Conservation (phyloP, 257 asterid genomes). For the Perilla frutescens region DNA sequence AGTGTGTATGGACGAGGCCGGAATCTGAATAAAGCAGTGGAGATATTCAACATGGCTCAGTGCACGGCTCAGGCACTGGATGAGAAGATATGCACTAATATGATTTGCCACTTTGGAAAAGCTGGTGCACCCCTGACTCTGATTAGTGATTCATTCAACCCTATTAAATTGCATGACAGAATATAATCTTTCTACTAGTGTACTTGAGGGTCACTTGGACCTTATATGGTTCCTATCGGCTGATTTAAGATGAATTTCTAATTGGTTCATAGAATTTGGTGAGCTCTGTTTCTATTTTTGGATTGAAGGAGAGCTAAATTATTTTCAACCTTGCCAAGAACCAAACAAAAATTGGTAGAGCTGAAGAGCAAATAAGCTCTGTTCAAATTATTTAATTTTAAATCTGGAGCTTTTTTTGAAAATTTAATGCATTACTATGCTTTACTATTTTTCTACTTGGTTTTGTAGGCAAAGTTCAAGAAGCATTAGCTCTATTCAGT, state of each 20-base stretch:
- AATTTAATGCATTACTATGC: constrained; percentile 5
- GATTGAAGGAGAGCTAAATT: constrained; percentile 16
- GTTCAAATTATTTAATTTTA: not conserved
- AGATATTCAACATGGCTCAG: constrained; percentile 69
- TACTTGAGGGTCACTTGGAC: not conserved
- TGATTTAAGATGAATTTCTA: not conserved
- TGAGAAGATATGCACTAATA: constrained; percentile 85
- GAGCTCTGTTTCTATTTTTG: not conserved
- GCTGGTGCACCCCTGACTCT: constrained; percentile 57
- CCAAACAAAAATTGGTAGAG: not conserved
- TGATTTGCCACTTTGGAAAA: constrained; percentile 87
- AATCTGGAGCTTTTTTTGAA: not conserved
- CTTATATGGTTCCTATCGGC: not conserved
- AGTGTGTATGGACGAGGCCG: constrained; percentile 90
- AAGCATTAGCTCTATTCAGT: constrained; percentile 73
- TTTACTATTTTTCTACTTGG: constrained; percentile 26
- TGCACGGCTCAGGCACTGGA: constrained; percentile 68
- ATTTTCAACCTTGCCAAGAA: constrained; percentile 17
- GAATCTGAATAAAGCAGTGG: constrained; percentile 73
- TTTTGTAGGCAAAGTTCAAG: constrained; percentile 69
- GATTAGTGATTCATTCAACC: constrained; percentile 11
- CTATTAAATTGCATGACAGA: constrained; percentile 20
- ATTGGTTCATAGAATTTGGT: not conserved
- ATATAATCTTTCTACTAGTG: not conserved
- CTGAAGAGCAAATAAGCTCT: not conserved